A percentile compares a stretch with the other conserved stretches of the same genome.
Conservation (phyloP, 768 basidiomycete genomes). For the Suillus tomentosus region DNA sequence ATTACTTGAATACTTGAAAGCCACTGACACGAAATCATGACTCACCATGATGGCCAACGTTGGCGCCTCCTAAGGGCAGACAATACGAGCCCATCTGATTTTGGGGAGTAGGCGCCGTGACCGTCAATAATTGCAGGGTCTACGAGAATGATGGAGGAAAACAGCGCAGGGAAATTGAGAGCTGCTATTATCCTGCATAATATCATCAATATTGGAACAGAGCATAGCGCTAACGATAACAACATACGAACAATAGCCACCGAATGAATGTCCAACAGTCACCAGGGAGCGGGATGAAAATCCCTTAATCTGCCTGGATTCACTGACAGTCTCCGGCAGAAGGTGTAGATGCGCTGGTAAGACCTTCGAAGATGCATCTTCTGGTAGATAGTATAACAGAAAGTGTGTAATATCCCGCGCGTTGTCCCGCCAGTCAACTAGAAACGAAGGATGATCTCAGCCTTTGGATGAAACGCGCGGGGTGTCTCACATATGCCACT, state of each 20-base stretch:
- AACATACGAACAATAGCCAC: slow-evolving; percentile 75
- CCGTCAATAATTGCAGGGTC: slow-evolving; percentile 69
- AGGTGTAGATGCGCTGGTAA: slow-evolving; percentile 59
- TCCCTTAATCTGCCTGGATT: slow-evolving; percentile 46
- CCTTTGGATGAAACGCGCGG: not conserved
- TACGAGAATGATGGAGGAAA: slow-evolving; percentile 69
- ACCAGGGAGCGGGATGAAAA: slow-evolving; percentile 58
- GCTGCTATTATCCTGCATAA: slow-evolving; percentile 64
- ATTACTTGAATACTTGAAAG: not conserved
- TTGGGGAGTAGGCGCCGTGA: not conserved
- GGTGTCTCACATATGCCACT: slow-evolving; percentile 57
- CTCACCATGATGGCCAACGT: slow-evolving; percentile 64
- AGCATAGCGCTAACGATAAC: not conserved
- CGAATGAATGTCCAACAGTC: slow-evolving; percentile 81
- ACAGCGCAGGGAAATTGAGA: slow-evolving; percentile 61
- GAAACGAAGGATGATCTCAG: not conserved
- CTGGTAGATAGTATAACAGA: slow-evolving; percentile 66
- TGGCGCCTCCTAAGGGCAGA: slow-evolving; percentile 54
- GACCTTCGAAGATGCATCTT: slow-evolving; percentile 26
- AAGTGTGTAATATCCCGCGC: slow-evolving; percentile 80
- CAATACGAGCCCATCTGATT: slow-evolving; percentile 18
- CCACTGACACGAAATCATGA: slow-evolving; percentile 3
- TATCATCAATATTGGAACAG: slow-evolving; percentile 6
- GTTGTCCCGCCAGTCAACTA: slow-evolving; percentile 81
- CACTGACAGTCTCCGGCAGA: slow-evolving; percentile 44